Evolutionary conservation across 345 rosid genomes (phyloP), one percentile per base, ranked within the genome.

Genomic region (Bruguiera gymnorhiza): DNA sequence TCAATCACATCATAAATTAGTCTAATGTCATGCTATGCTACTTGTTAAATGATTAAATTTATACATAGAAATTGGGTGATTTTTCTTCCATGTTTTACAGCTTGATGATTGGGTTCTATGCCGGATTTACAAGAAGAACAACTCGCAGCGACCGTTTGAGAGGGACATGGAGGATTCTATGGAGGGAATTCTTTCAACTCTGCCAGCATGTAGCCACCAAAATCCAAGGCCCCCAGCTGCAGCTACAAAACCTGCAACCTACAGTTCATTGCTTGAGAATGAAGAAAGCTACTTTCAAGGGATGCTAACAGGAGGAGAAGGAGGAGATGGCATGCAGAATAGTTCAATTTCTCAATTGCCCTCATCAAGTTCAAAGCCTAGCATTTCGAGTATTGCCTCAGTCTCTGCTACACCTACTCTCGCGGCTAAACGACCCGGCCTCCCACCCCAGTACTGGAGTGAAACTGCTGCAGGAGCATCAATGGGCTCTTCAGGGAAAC

Each of bases 101-200:
- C 82, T 88, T 66, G 93, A 88, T 70, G 90, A 88, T 70, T 86
- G 93, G 93, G 90, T 88, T 69, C 72, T 86, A 60, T 88, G 93
- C 74, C 87, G 93, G 70, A 88, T 88, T 72, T 88, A 86, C 75
- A 88, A 88, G 81, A 88, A 86, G 68, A 81, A 82, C 61, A 81
- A 68, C 68, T 75, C 86, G 11, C 89, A 88, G 46, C 83, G 93
- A 73, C 83, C 84, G 15, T 72, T 82, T 61, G 86, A 84, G 43
- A 76, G 85, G 63, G 80, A 81, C 13, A 63, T 73, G 65, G 82
- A 82, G 37, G 82, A 80, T 29, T 53, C 80, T 23, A 74, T 78
- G 67, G 90, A 86, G 53, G 87, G 81, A n/a, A 72, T 88, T 80
- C 55, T 81, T 29, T 78, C 79, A 55, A 59, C 75, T 6, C 31